These are phyloP conservation scores for Quercus agrifolia DNA, from an alignment of 306 rosid species.

Conservation along the genomic window DNA sequence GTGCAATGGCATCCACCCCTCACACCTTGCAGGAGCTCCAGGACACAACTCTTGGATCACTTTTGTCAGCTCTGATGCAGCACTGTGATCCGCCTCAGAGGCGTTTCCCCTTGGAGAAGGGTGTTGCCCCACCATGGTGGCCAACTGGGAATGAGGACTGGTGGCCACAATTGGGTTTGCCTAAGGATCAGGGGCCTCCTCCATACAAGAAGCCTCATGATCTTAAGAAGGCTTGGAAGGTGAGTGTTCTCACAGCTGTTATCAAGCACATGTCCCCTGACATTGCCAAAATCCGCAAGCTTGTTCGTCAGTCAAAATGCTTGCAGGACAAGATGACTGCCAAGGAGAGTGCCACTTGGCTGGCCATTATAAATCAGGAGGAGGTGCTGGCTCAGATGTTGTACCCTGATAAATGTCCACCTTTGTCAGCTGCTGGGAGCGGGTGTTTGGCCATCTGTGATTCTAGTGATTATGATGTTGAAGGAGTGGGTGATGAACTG, in stretches of 20 bases:
- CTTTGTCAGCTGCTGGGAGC: slow-evolving; percentile 23
- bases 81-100: slow-evolving; percentile 74
- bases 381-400: slow-evolving; percentile 44
- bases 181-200: slow-evolving; percentile 45
- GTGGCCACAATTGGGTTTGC: slow-evolving; percentile 50
- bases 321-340: slow-evolving; percentile 72
- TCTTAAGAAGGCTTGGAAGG: slow-evolving; percentile 73
- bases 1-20: slow-evolving; percentile 27
- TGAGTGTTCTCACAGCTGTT: slow-evolving; percentile 56
- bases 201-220: slow-evolving; percentile 84
- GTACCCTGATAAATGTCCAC: slow-evolving; percentile 44
- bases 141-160: slow-evolving; percentile 57
- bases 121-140: slow-evolving; percentile 83
- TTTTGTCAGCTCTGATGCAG: slow-evolving; percentile 58
- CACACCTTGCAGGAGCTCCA: slow-evolving; percentile 48
- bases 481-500: slow-evolving; percentile 35
- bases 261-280: slow-evolving; percentile 70
- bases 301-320: slow-evolving; percentile 49
- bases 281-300: slow-evolving; percentile 41
- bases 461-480: slow-evolving; percentile 48
- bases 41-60: slow-evolving; percentile 62
- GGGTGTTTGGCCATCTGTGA: slow-evolving; percentile 35
- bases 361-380: slow-evolving; percentile 50
- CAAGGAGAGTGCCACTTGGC: slow-evolving; percentile 66
- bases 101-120: slow-evolving; percentile 61